Conservation (phyloP, 176 grass and related monocot genomes). For the Lolium rigidum region DNA sequence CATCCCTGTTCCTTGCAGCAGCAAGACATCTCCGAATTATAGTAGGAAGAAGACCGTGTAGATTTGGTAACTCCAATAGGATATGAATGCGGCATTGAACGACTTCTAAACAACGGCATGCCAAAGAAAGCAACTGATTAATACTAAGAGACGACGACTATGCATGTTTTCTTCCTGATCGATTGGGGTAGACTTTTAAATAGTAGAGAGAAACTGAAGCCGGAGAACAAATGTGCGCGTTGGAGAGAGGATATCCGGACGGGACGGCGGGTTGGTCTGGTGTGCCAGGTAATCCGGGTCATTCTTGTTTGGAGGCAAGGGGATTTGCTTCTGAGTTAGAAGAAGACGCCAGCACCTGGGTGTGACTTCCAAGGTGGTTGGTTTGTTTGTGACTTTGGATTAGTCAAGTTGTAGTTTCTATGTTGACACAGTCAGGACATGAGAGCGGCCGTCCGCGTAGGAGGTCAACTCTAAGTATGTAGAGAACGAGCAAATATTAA, state of each 20-base stretch:
- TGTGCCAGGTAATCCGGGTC: background rate
- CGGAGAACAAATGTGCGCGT: background rate
- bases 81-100: background rate
- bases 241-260: background rate
- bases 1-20: background rate
- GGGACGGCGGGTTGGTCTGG: background rate
- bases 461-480: too few relatives aligned
- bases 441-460: too few relatives aligned
- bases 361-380: constrained; percentile 14
- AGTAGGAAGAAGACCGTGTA: background rate
- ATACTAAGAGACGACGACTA: background rate
- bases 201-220: background rate
- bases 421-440: too few relatives aligned
- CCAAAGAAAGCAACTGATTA: background rate
- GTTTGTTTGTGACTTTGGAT: background rate
- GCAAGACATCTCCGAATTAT: background rate
- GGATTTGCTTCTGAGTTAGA: background rate
- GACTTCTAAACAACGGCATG: background rate
- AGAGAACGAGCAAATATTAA: too few relatives aligned
- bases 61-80: background rate
- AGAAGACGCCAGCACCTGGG: background rate
- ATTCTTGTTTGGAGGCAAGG: constrained; percentile 6
- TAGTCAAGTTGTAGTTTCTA: background rate
- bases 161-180: background rate
- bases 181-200: background rate